These are phyloP conservation scores for Lactarius sp. DNA, from an alignment of 768 basidiomycete genomes.

Conservation along the genomic window DNA sequence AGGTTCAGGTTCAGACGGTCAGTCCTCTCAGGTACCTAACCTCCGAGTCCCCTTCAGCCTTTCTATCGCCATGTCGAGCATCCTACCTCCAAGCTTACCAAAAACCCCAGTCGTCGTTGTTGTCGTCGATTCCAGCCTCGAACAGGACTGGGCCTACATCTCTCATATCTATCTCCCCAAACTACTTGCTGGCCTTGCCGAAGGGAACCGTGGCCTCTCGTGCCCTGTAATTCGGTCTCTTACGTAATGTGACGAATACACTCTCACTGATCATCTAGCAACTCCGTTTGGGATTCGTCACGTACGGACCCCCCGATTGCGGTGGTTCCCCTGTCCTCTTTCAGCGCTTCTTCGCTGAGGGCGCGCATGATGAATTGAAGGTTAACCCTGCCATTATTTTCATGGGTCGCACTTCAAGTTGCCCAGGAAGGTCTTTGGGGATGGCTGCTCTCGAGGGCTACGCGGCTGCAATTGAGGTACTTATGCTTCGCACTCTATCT, in stretches of 20 bases:
- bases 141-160: too few relatives aligned
- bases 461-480: neutral
- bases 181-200: too few relatives aligned
- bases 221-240: too few relatives aligned
- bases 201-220: too few relatives aligned
- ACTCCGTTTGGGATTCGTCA: neutral
- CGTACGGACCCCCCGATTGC: neutral
- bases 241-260: too few relatives aligned
- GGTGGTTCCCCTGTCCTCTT: neutral
- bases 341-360: too few relatives aligned
- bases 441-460: neutral
- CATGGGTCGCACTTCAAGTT: neutral
- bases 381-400: neutral
- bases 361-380: neutral
- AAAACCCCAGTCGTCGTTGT: neutral
- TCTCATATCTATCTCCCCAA: too few relatives aligned
- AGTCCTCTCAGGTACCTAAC: too few relatives aligned
- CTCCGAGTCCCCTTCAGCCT: too few relatives aligned
- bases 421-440: neutral
- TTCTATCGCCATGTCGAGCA: neutral
- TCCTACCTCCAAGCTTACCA: neutral
- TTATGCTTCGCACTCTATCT: neutral
- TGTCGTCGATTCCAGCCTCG: neutral
- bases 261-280: neutral
- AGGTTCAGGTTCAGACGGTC: too few relatives aligned